phyloP scores from a whole-genome alignment of 2,329 filamentous ascomycete species.

The Xylaria sp. region DNA sequence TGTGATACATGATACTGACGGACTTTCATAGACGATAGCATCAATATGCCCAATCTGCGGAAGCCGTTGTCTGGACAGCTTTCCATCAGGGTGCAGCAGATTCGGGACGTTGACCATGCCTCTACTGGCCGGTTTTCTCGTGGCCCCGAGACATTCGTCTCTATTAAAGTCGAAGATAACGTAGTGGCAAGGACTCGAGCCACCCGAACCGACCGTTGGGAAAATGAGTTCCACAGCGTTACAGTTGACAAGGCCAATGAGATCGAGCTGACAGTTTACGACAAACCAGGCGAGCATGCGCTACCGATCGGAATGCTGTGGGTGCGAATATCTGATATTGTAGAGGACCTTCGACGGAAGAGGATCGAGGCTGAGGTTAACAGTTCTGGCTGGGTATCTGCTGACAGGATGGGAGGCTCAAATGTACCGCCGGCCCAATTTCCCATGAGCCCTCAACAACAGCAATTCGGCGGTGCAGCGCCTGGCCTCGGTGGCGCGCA shows the following conservation, averaged over 20 bases:
- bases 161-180: constrained; percentile 95
- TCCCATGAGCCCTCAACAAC: constrained; percentile 64
- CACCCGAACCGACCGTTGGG: constrained; percentile 89
- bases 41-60: constrained; percentile 92
- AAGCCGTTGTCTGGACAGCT: constrained; percentile 96
- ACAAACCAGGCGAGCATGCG: constrained; percentile 90
- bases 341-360: constrained; percentile 96
- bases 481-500: constrained; percentile 51
- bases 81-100: constrained; percentile 84
- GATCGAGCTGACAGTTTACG: constrained; percentile 96
- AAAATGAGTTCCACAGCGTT: constrained; percentile 89
- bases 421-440: constrained; percentile 65
- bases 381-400: constrained; percentile 94
- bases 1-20: constrained; percentile 34
- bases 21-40: constrained; percentile 80
- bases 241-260: constrained; percentile 99
- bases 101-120: constrained; percentile 95
- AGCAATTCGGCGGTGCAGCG: constrained; percentile 57
- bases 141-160: constrained; percentile 93
- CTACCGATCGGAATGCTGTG: constrained; percentile 95
- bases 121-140: constrained; percentile 85
- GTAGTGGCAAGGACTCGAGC: constrained; percentile 88
- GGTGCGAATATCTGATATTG: constrained; percentile 96
- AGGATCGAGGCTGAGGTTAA: constrained; percentile 97
- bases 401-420: constrained; percentile 83